A percentile compares a stretch with the other conserved stretches of the same genome.
phyloP scores from a whole-genome alignment of 768 basidiomycete species.

The Chalciporus pseudorubinellus region DNA sequence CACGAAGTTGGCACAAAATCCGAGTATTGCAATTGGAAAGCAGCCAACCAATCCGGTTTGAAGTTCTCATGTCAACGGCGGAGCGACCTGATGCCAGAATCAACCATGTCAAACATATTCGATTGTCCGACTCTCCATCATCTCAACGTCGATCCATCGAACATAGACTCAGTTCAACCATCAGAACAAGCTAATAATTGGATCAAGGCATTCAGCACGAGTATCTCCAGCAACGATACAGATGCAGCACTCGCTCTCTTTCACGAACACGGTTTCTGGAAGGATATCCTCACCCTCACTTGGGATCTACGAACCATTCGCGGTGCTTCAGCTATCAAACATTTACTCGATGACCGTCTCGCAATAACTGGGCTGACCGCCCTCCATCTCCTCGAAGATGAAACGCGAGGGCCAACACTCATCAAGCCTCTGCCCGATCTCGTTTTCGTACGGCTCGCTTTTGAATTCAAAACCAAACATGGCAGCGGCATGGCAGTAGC shows the following conservation, averaged over 20 bases:
- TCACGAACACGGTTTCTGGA: slow-evolving; percentile 39
- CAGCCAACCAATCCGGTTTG: too few species aligned
- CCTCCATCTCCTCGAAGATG: slow-evolving; percentile 21
- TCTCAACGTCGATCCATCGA: slow-evolving; percentile 15
- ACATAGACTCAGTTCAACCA: slow-evolving; percentile 10
- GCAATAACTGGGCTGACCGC: slow-evolving; percentile 14
- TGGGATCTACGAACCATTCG: slow-evolving; percentile 53
- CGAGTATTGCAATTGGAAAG: too few species aligned
- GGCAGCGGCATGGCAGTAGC: slow-evolving; percentile 53
- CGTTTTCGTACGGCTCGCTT: slow-evolving; percentile 54
- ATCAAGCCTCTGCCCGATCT: slow-evolving; percentile 48
- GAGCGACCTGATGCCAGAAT: too few species aligned
- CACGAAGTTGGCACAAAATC: too few species aligned
- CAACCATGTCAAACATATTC: too few species aligned
- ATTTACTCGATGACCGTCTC: slow-evolving; percentile 39
- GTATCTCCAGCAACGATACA: slow-evolving; percentile 1
- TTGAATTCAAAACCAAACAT: slow-evolving; percentile 50
- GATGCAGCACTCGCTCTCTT: slow-evolving; percentile 13
- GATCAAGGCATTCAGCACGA: slow-evolving; percentile 17
- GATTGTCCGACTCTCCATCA: slow-evolving; percentile 22
- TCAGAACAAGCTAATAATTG: slow-evolving; percentile 11
- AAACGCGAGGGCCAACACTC: slow-evolving; percentile 30
- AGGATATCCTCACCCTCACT: slow-evolving; percentile 51
- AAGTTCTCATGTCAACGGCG: too few species aligned
- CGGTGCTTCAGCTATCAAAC: slow-evolving; percentile 34